Evolutionary conservation across 148 eudicot species (phyloP), one percentile per base, ranked within the genome.

Genomic region (Persicaria maculosa): DNA sequence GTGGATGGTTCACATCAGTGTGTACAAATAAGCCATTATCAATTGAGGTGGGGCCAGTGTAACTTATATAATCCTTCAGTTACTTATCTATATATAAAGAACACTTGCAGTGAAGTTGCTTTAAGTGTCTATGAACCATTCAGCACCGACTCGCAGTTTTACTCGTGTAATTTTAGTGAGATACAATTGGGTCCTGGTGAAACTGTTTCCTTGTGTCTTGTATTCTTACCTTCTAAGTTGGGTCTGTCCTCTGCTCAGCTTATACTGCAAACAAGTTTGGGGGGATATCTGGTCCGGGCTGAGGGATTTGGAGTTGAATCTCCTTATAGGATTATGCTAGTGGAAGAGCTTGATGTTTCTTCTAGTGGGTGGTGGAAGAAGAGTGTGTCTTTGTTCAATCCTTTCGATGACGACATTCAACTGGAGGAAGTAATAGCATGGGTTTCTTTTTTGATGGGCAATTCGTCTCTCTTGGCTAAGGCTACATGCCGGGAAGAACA

Each of bases 241-340:
- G 98, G 98, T 46, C 71, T 82, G 77, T 88, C 96, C 71, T 83
- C 93, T 61, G 88, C 88, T 16, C 86, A 91, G 61, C 74, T 94
- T 52, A 69, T 94, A 74, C 73, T 94, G 82, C 96, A 87, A 83
- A 94, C 97, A 70, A 94, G 90, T 80, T 81, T 78, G 48, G 97
- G 98, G 73, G 96, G 97, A 77, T 91, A 90, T 77, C 80, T 94
- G 81, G 78, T 94, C 46, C 82, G 78, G 48, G 97, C 89, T 44
- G 81, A 74, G 78, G 98, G 97, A 62, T 80, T 81, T 70, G 87
- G 87, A 47, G 75, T 87, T 57, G 96, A 94, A 67, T 89, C 98
- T 43, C 92, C 92, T 9, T 82, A 94, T 77, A 76, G 70, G 67
- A 74, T 90, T 73, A 80, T 75, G 44, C 85, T 90, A 4, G 74